These are phyloP conservation scores for Botrytis fabae DNA, from an alignment of 2,329 filamentous ascomycete species.

Conservation along the genomic window DNA sequence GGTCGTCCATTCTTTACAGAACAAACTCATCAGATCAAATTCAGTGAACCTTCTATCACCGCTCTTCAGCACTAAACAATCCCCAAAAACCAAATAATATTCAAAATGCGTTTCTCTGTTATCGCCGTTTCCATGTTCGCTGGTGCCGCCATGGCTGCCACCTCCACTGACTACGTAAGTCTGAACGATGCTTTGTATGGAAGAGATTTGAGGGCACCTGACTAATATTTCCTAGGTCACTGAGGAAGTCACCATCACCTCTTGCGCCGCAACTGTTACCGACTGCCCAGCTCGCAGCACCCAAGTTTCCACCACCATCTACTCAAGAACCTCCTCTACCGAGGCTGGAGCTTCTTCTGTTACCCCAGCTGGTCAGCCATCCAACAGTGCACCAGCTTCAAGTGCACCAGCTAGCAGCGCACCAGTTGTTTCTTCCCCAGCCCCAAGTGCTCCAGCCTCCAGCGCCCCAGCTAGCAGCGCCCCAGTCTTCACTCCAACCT, in stretches of 20 bases:
- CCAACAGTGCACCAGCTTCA: not conserved
- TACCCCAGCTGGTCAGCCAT: slow-evolving; percentile 10
- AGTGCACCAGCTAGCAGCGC: not conserved
- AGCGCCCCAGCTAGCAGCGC: not conserved
- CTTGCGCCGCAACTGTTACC: slow-evolving; percentile 24
- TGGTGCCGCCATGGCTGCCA: slow-evolving; percentile 24
- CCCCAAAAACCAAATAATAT: slow-evolving; percentile 9
- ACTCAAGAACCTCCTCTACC: slow-evolving; percentile 6
- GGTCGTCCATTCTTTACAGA: slow-evolving; percentile 41
- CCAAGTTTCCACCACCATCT: slow-evolving; percentile 14
- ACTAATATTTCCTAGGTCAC: slow-evolving; percentile 15
- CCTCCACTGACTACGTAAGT: slow-evolving; percentile 22
- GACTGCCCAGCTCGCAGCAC: slow-evolving; percentile 25
- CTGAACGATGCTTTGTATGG: not conserved
- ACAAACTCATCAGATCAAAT: slow-evolving; percentile 35
- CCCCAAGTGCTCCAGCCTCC: not conserved
- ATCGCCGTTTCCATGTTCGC: slow-evolving; percentile 26
- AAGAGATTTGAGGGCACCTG: not conserved
- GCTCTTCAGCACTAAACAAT: slow-evolving; percentile 32
- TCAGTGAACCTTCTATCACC: slow-evolving; percentile 22
- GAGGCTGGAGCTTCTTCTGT: not conserved
- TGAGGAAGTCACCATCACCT: slow-evolving; percentile 24
- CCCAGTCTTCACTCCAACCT: not conserved
- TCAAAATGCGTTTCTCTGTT: slow-evolving; percentile 31
- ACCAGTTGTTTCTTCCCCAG: not conserved